Percentiles rank a stretch among this genome's conserved stretches.
These are phyloP conservation scores for Medicago arabica DNA, from an alignment of 306 rosid species.

Conservation along the genomic window DNA sequence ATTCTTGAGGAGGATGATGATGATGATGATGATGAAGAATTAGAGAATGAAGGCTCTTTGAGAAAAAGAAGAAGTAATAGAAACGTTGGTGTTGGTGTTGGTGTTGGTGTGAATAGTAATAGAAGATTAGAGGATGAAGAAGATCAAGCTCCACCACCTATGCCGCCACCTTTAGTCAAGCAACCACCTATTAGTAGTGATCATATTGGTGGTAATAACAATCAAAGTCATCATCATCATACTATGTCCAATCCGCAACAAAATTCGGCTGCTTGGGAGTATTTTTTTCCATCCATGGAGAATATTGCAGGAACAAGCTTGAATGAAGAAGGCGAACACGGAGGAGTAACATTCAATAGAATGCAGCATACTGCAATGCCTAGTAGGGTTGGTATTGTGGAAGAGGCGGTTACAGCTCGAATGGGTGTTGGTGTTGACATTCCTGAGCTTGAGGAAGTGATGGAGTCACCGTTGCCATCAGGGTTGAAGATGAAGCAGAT, in stretches of 20 bases:
- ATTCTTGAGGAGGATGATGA: conserved; percentile 65
- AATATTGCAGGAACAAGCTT: conserved; percentile 60
- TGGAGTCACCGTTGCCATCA: conserved; percentile 37
- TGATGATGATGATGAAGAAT: conserved; percentile 63
- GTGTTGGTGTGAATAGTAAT: conserved; percentile 18
- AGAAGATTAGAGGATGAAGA: conserved; percentile 49
- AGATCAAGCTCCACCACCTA: conserved; percentile 44
- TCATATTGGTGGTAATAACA: conserved; percentile 27
- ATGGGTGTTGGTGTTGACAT: conserved; percentile 29
- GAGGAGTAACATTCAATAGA: conserved; percentile 26
- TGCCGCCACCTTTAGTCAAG: conserved; percentile 43
- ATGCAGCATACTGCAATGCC: conserved; percentile 55
- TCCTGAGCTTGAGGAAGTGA: conserved; percentile 41
- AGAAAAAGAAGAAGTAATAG: conserved; percentile 44
- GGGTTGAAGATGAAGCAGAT: conserved; percentile 54
- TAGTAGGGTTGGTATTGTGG: conserved; percentile 43
- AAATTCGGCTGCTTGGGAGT: conserved; percentile 58
- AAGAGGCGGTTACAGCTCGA: conserved; percentile 17
- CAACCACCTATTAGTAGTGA: conserved; percentile 42
- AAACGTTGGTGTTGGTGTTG: conserved; percentile 7
- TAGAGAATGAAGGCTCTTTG: conserved; percentile 53
- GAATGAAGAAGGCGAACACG: conserved; percentile 49
- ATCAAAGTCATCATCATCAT: conserved; percentile 35
- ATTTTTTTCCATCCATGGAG: conserved; percentile 60
- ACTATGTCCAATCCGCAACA: conserved; percentile 45